These are phyloP conservation scores for Castanopsis chinensis DNA, from an alignment of 306 rosid genomes.

Conservation along the genomic window DNA sequence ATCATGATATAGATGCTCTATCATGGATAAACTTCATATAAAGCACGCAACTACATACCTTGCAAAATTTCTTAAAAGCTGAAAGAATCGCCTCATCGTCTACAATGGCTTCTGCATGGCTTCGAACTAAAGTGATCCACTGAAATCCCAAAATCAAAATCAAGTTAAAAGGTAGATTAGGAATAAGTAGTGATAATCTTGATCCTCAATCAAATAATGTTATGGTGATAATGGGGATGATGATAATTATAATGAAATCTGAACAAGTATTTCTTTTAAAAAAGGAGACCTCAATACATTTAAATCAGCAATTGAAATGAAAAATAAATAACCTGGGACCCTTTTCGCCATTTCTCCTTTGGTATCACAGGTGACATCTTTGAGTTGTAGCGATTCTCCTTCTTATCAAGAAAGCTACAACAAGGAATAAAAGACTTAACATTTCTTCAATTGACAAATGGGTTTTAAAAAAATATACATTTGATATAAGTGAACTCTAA, in stretches of 20 bases:
- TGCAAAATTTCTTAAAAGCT: constrained; percentile 64
- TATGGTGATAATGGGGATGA: not conserved
- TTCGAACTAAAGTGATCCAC: constrained; percentile 84
- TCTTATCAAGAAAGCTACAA: constrained; percentile 88
- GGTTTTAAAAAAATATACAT: not conserved
- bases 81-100: constrained; percentile 66
- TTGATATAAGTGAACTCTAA: constrained; percentile 21
- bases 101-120: constrained; percentile 80
- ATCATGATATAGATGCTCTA: not conserved
- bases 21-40: not conserved
- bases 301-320: not conserved
- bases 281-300: not conserved
- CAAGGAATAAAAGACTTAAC: constrained; percentile 22
- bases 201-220: constrained; percentile 3
- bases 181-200: constrained; percentile 12
- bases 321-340: constrained; percentile 75
- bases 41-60: constrained; percentile 44
- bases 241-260: not conserved
- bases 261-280: not conserved
- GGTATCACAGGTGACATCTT: constrained; percentile 88
- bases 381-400: constrained; percentile 90
- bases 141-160: constrained; percentile 47
- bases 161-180: constrained; percentile 21
- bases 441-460: constrained; percentile 16
- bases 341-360: constrained; percentile 91